Evolutionary conservation across 75 land plant genomes (phyloP), one percentile per base, ranked within the genome.

Genomic region (Cunninghamia lanceolata): DNA sequence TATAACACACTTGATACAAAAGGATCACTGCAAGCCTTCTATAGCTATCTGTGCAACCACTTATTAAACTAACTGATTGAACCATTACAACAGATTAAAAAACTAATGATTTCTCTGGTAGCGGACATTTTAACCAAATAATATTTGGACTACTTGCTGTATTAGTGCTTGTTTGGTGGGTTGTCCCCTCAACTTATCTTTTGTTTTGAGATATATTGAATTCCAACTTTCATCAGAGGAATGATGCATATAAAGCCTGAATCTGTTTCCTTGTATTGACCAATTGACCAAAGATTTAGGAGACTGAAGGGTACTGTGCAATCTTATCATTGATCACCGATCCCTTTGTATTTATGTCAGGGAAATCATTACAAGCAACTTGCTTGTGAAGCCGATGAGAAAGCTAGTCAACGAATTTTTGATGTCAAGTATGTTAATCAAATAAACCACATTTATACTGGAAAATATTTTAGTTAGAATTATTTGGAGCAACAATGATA

Each of bases 331-430:
- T 43, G 32, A 45, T 45, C 32, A 28, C 50, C 9, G 32, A 80
- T n/a, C 9, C 34, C 50, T 80, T 6, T 80, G 45, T 42, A 19
- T 80, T 79, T 45, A 80, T 45, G 14, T 42, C 87, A 96, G 98
- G 98, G 94, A n/a, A 91, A 88, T 68, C 32, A 78, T 68, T 89
- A 88, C 71, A 90, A 84, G 34, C 86, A 90, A 84, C 74, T 89
- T 79, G 98, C 96, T 40, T 94, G 86, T 81, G 89, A 93, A 71
- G 94, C 91, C 56, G 93, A 93, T 92, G 95, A 92, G 68, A 95
- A 88, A 83, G 98, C 98, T 34, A 96, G 96, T 86, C 85, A 89
- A 75, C 88, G 90, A 32, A 95, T 95, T 54, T 96, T 96, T 85
- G 77, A 89, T 86, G 83, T 90, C 70, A 95, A 91, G 98, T 95